Evolutionary conservation across 805 yeast genomes (phyloP).

Genomic region (Debaryomyces castellii): DNA sequence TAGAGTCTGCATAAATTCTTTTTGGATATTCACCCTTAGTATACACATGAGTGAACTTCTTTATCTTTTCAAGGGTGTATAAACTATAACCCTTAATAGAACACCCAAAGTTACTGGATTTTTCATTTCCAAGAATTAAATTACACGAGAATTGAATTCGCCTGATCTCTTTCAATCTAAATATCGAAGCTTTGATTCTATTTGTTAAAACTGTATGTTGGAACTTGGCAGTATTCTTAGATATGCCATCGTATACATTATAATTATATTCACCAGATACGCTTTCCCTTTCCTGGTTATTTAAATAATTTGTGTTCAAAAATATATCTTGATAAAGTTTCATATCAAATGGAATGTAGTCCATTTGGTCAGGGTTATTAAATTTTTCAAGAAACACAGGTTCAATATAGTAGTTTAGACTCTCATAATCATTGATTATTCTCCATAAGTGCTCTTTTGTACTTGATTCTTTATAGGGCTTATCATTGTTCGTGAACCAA

Average conservation of each 20-base stretch:
- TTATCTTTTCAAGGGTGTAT: constrained; percentile 52
- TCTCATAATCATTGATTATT: constrained; percentile 59
- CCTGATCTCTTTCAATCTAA: constrained; percentile 59
- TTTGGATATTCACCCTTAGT: constrained; percentile 51
- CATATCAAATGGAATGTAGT: constrained; percentile 29
- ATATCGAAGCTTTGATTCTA: constrained; percentile 47
- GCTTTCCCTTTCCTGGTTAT: constrained; percentile 18
- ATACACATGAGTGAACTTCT: constrained; percentile 52
- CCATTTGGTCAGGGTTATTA: constrained; percentile 11
- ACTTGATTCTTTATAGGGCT: constrained; percentile 52
- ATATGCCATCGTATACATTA: constrained; percentile 8
- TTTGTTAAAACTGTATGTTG: constrained; percentile 39
- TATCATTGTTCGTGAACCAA: constrained; percentile 73
- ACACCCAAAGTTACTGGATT: constrained; percentile 46
- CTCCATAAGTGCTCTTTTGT: constrained; percentile 52
- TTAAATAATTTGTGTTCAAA: constrained; percentile 47
- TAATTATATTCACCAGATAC: constrained; percentile 5
- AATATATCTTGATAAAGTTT: constrained; percentile 56
- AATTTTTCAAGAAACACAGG: constrained; percentile 58
- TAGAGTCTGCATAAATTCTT: constrained; percentile 50
- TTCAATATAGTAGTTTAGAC: constrained; percentile 50
- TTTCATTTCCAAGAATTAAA: constrained; percentile 50
- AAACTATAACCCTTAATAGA: constrained; percentile 73
- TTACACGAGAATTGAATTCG: constrained; percentile 64
- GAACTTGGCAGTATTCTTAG: constrained; percentile 14